A percentile compares a stretch with the other conserved stretches of the same genome.
phyloP scores from a whole-genome alignment of 176 grass and related monocot genomes.

The barley (Hordeum vulgare) region DNA sequence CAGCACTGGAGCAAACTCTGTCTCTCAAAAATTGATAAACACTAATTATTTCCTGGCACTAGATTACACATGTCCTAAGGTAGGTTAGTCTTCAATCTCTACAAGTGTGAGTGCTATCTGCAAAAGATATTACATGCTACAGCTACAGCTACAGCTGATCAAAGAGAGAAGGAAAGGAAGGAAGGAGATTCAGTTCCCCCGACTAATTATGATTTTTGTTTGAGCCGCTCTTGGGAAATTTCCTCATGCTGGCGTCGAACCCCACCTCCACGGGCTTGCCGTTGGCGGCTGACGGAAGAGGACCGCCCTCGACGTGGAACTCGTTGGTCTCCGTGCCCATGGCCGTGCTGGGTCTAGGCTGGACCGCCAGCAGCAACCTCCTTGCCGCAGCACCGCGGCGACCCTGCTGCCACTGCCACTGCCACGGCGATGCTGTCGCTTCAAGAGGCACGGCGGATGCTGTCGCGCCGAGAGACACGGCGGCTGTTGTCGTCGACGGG shows the following conservation, averaged over 20 bases:
- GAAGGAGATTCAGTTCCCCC: background rate
- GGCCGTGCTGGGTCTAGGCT: background rate
- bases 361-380: constrained; percentile 2
- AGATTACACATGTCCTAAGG: background rate
- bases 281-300: background rate
- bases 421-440: background rate
- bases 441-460: background rate
- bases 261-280: constrained; percentile 4
- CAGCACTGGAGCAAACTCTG: background rate
- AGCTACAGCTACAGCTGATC: background rate
- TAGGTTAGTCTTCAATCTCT: background rate
- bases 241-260: constrained; percentile 32
- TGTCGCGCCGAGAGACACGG: background rate
- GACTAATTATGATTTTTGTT: constrained; percentile 26
- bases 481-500: background rate
- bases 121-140: background rate
- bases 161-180: background rate
- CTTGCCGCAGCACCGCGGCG: background rate
- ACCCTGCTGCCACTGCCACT: background rate
- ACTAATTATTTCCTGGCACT: background rate
- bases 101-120: constrained; percentile 12
- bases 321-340: background rate
- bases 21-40: background rate
- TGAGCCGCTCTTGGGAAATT: background rate
- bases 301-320: background rate